Percentiles rank a stretch among this genome's conserved stretches.
Evolutionary conservation across 108 stramenopile species (phyloP).

Genomic region (Thalassiosira profunda): DNA sequence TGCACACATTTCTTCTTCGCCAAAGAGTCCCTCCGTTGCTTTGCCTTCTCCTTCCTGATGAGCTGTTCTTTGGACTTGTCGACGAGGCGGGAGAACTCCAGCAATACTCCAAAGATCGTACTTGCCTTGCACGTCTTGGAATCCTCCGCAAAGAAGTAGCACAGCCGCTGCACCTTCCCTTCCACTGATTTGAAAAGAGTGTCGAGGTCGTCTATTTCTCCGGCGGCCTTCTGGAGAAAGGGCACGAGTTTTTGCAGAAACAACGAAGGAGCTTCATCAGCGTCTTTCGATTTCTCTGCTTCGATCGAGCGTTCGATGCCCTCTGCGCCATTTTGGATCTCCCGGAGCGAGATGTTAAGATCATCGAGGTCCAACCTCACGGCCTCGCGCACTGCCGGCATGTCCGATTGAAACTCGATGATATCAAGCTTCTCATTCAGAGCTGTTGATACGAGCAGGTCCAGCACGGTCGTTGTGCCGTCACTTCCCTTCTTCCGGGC

Average conservation of each 20-base stretch:
- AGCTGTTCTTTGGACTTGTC: slow-evolving; percentile 17
- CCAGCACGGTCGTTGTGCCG: slow-evolving; percentile 49
- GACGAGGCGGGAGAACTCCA: slow-evolving; percentile 32
- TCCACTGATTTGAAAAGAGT: slow-evolving; percentile 3
- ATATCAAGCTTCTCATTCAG: slow-evolving; percentile 9
- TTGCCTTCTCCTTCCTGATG: slow-evolving; percentile 8
- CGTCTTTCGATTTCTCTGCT: slow-evolving; percentile 26
- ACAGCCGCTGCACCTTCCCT: slow-evolving; percentile 7
- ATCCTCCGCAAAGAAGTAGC: slow-evolving; percentile 46
- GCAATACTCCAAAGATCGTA: slow-evolving; percentile 30
- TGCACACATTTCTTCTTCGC: too few species aligned
- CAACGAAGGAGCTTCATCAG: too few species aligned
- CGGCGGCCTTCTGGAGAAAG: slow-evolving; percentile 14
- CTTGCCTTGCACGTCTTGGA: slow-evolving; percentile 21
- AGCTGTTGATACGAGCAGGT: slow-evolving; percentile 27
- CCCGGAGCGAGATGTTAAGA: slow-evolving; percentile 9
- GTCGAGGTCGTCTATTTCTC: slow-evolving; percentile 11
- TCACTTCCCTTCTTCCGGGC: slow-evolving; percentile 47
- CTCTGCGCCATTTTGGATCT: slow-evolving; percentile 24
- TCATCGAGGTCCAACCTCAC: slow-evolving; percentile 36
- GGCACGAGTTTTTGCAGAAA: slow-evolving; percentile 28
- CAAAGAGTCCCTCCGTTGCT: neutral
- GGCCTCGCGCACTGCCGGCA: slow-evolving; percentile 27
- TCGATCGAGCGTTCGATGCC: slow-evolving; percentile 19
- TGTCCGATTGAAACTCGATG: slow-evolving; percentile 21